phyloP scores from a whole-genome alignment of 768 basidiomycete species.

The Imleria badia region DNA sequence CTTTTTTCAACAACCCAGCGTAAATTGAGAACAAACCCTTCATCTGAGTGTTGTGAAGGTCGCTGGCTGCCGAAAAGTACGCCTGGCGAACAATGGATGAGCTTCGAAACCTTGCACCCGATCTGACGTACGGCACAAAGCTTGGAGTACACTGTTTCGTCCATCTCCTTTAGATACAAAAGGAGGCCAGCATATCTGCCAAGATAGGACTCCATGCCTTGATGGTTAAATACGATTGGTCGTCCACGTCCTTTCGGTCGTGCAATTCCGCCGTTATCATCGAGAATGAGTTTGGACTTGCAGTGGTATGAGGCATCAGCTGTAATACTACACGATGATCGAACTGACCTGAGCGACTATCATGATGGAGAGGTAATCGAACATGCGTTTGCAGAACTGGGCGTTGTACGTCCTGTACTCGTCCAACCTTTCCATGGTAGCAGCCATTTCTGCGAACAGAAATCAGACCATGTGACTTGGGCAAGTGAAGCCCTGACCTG shows the following conservation, averaged over 20 bases:
- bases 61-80: conserved; percentile 86
- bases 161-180: conserved; percentile 96
- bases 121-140: conserved; percentile 76
- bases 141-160: conserved; percentile 82
- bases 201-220: conserved; percentile 75
- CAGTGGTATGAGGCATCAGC: conserved; percentile 7
- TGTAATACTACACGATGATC: not conserved
- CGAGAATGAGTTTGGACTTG: conserved; percentile 68
- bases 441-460: conserved; percentile 77
- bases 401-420: conserved; percentile 88
- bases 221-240: conserved; percentile 59
- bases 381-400: conserved; percentile 91
- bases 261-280: conserved; percentile 59
- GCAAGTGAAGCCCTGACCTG: conserved; percentile 47
- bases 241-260: conserved; percentile 42
- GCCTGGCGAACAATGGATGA: conserved; percentile 49
- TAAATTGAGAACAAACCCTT: conserved; percentile 66
- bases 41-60: conserved; percentile 79
- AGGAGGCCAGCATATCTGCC: conserved; percentile 88
- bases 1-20: conserved; percentile 59
- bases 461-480: conserved; percentile 4
- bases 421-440: conserved; percentile 87
- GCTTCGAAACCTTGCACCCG: not conserved
- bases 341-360: conserved; percentile 81
- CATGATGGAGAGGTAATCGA: conserved; percentile 90